Base-by-base conservation (phyloP, 169 alveolate genomes). In the Eimeria brunetti region DNA sequence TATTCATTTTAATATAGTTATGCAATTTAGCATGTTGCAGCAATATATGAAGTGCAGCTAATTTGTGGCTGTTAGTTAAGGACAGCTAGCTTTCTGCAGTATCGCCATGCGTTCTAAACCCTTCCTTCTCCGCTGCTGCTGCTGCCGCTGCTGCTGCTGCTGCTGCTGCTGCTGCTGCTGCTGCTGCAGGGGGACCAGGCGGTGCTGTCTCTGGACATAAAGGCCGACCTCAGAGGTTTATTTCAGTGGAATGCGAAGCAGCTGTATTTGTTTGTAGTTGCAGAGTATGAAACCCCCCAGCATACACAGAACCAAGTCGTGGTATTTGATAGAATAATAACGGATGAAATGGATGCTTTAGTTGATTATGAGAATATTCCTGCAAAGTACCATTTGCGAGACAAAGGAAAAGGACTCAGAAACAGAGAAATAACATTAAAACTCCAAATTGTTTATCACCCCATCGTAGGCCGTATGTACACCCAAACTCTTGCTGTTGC, bases 241-340 rank as follows among this genome's bases (percentile, higher is more conserved):
- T 88, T 93, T 46, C 91, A 95, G 58, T 96, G 97, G 97, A 96
- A 96, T 76, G 94, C 96, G 44, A 95, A 96, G 58, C 97, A 95
- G 95, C 69, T 96, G 69, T 96, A 92, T 56, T 73, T 95, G 30
- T 96, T 89, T 73, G 94, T 96, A 24, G 88, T 81, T 24, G 97
- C 90, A 30, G 67, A 91, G 33, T 96, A 96, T 88, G 94, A 95
- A 60, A 94, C 94, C 76, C 94, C 94, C n/a, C 58, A 89, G 91
- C 53, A 94, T 67, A 33, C 71, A 88, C 36, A 85, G 11, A 96
- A 96, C 84, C 90, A 89, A 36, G 97, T 96, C 24, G 96, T 83
- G 8, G 62, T 96, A 20, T 96, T 96, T 95, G 97, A 96, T 62
- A 64, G 89, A 41, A 96, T 96, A 69, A 71, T 85, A 27, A 58